Base-by-base conservation (phyloP, 2,329 filamentous ascomycete species). In the Ophiostoma australiae region DNA sequence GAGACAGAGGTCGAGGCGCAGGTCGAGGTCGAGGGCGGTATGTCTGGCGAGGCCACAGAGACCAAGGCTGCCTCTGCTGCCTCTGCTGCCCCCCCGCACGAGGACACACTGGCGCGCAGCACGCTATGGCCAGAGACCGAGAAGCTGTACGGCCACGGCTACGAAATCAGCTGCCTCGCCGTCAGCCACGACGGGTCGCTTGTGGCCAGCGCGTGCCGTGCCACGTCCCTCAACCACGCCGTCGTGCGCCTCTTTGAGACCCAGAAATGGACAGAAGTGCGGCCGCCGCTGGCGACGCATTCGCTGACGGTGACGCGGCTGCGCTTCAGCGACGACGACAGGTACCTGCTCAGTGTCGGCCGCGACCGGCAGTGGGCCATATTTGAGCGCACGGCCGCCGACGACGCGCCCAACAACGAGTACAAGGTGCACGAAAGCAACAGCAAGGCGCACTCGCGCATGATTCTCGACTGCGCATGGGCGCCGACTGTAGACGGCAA, bases 61-160 rank as follows among this genome's bases (percentile, higher is more conserved):
- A 17, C 17, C 11, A 27, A 8, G 23, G 10, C 23, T 8, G 35
- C 17, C 5, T 27, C 31, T 2, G 39, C 33, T n/a, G 7, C 10
- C 17, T 10, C 17, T 8, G 58, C 31, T 3, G 20, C n/a, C 23
- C 69, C 71, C 4, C 69, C 71, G 8, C n/a, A 63, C 48, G 95
- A 99, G 80, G 95, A 98, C 79, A 90, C 92, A 70, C 87, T 99
- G 1, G 91, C 93, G 33, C 89, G 94, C 10, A 90, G 96, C 79
- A 97, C 95, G 0, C 87, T 99, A 41, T 99, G 94, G 93, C 95
- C 95, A 3, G 95, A 99, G 78, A 88, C 88, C 7, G 95, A 99
- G 80, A 99, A 99, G 82, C 86, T 99, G 1, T 99, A 99, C 80
- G 95, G 95, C 1, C 95, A 99, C 80, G 95, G 95, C 39, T 97